Base-by-base conservation (phyloP, 495 filamentous ascomycete genomes). In the Penicillium canariense region DNA sequence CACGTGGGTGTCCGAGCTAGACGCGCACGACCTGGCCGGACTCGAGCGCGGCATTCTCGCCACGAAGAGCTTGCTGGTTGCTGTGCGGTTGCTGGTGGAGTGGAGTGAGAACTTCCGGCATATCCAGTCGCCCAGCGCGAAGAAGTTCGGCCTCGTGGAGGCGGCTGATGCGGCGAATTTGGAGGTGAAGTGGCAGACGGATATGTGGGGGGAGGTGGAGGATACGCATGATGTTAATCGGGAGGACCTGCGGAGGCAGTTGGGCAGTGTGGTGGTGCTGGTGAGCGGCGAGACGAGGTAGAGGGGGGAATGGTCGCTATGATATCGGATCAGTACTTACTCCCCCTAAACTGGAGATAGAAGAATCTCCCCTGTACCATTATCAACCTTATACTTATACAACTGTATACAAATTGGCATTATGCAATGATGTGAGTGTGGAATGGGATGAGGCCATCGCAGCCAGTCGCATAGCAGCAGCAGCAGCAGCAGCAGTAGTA, bases 171-270 rank as follows among this genome's bases (percentile, higher is more conserved):
- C 90, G 22, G 85, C 86, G 4, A 95, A 82, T 57, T 59, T 94
- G 18, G 94, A 98, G 77, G 90, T 96, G 15, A 78, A 80, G 57
- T 97, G 89, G 87, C 94, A 98, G 80, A 96, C 87, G 5, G 75
- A 83, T 14, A 81, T 84, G 74, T 97, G 94, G 91, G 94, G 94
- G 1, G 91, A 95, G 75, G 94, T 98, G 3, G 95, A 98, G 71
- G 94, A 98, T 73, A 96, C 91, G 35, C 95, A 98, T 72, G 94
- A 98, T 82, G 94, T 98, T 2, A 86, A 96, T 62, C 90, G 84
- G 69, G 94, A 96, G 73, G 94, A 98, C 73, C 36, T 97, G 60
- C 81, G 81, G 69, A 81, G 94, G 59, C 94, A 96, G 75, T 69
- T 98, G 54, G 94, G 92, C 17, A 93, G 89, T 69, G 87, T 89